Base-by-base conservation (phyloP, 805 yeast genomes). In the Zygoascus biomembranicola region DNA sequence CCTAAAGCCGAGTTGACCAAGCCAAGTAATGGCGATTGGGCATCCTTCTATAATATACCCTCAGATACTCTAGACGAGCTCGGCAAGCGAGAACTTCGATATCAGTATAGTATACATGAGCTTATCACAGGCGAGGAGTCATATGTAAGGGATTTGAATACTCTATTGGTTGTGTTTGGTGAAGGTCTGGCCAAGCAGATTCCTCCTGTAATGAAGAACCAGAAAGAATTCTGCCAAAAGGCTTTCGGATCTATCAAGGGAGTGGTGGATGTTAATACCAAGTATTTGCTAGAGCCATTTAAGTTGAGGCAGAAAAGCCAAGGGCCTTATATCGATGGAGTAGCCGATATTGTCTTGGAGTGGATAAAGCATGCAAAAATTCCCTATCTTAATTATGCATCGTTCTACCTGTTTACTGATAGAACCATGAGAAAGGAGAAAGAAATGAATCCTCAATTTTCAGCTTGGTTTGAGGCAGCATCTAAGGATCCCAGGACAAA, bases 81-180 rank as follows among this genome's bases (percentile, higher is more conserved):
- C 13, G 58, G 57, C n/a, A 58, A 54, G 44, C 54, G 68, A 10
- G 79, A 80, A 52, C 73, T 81, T n/a, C 80, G 80, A 61, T 74
- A 81, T 39, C 96, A 88, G 64, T 83, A 87, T 53, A 81, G 83
- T 54, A 77, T 87, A 3, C 89, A 85, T 67, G 96, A 88, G 63
- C 69, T 87, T 48, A 79, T 88, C 31, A 74, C 81, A 53, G 77
- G 81, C 47, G 95, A 87, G 59, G 87, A 84, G 60, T 76, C 80
- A 16, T 85, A 84, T 51, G 76, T 87, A 23, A 81, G 79, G 49
- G 77, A 87, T 62, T 84, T 90, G 1, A 75, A 76, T 56, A 79
- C 84, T 2, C 84, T 87, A 51, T 72, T 85, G 2, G 78, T 78
- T 37, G 77, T 78, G 8, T 81, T 77, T 56, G 84, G 85, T 1